Evolutionary conservation across 176 grass and related monocot species (phyloP), one percentile per base, ranked within the genome.

Genomic region (Musa itinerans): DNA sequence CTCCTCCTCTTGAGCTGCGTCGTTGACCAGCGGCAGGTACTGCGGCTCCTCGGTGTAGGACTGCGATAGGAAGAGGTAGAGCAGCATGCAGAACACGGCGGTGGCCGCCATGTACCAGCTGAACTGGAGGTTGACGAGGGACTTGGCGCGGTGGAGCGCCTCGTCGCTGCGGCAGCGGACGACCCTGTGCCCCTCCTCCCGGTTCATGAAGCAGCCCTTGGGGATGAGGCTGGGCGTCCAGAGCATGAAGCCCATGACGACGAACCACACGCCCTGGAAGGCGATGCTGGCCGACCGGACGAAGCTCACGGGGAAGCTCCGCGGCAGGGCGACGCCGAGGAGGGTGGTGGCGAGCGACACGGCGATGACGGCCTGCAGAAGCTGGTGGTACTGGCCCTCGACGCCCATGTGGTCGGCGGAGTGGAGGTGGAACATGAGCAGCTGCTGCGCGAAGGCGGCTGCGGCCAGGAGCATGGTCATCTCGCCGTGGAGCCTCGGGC

Each of bases 321-420:
- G 8, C 26, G 53, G 73, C 26, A 52, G 16, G 14, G 54, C 26
- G 29, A 75, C 9, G 8, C 73, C 73, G 15, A 56, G 12, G 15
- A 75, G 5, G 19, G 73, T 75, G 2, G 54, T 59, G 2, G 23
- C 73, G 8, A 75, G 15, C 0, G 73, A 75, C 3, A 75, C 25
- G 2, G 17, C 73, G 73, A 75, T 20, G 54, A 75, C 73, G 15
- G 22, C 11, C 54, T 75, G 54, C 54, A 75, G 73, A 23, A 75
- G 73, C 54, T 24, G 43, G 52, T 61, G 73, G 54, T 75, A 75
- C 14, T 75, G 73, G 20, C 73, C 54, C 14, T 75, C 73, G 50
- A 75, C 73, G 54, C 73, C 54, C 73, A 61, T 75, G 54, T 75
- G 73, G 73, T 75, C 73, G 54, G 73, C 54, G 54, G 73, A 75